Conservation (phyloP, 2,329 filamentous ascomycete genomes). For the Plenodomus lindquistii region DNA sequence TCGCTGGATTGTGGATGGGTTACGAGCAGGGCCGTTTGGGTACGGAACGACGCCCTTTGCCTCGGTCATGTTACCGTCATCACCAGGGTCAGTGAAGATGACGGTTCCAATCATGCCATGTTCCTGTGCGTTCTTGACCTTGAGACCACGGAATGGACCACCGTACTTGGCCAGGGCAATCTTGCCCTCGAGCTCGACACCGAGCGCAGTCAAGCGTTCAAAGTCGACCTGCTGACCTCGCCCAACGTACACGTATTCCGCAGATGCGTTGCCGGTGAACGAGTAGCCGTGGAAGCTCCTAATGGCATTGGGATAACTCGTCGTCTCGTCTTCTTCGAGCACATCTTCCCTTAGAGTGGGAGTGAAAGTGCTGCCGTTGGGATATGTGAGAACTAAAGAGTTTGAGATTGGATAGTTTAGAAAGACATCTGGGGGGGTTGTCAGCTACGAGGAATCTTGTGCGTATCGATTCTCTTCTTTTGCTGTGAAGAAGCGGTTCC, state of each 20-base stretch:
- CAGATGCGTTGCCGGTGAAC: slow-evolving; percentile 50
- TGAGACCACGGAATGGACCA: slow-evolving; percentile 52
- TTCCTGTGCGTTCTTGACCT: slow-evolving; percentile 54
- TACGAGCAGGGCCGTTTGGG: slow-evolving; percentile 48
- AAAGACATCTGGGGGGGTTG: slow-evolving; percentile 29
- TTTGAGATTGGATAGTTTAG: slow-evolving; percentile 46
- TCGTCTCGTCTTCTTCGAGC: slow-evolving; percentile 39
- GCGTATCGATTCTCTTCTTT: too few relatives aligned
- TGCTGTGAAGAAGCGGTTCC: too few relatives aligned
- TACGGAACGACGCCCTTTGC: slow-evolving; percentile 52
- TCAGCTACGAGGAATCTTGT: slow-evolving; percentile 1
- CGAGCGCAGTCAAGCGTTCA: slow-evolving; percentile 46
- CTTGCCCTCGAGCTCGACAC: slow-evolving; percentile 52
- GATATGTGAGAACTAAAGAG: slow-evolving; percentile 37
- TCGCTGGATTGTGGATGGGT: slow-evolving; percentile 52
- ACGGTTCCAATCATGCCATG: slow-evolving; percentile 51
- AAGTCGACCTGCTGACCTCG: slow-evolving; percentile 51
- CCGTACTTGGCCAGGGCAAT: slow-evolving; percentile 54
- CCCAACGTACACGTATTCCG: slow-evolving; percentile 54
- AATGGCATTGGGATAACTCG: slow-evolving; percentile 46
- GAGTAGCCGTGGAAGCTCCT: slow-evolving; percentile 56
- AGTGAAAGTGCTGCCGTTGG: slow-evolving; percentile 39
- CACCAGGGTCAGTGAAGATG: slow-evolving; percentile 52
- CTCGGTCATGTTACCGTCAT: slow-evolving; percentile 54
- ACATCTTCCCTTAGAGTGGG: slow-evolving; percentile 39